Evolutionary conservation across 73 alveolate species (phyloP).

Genomic region (Paramecium sonneborni): DNA sequence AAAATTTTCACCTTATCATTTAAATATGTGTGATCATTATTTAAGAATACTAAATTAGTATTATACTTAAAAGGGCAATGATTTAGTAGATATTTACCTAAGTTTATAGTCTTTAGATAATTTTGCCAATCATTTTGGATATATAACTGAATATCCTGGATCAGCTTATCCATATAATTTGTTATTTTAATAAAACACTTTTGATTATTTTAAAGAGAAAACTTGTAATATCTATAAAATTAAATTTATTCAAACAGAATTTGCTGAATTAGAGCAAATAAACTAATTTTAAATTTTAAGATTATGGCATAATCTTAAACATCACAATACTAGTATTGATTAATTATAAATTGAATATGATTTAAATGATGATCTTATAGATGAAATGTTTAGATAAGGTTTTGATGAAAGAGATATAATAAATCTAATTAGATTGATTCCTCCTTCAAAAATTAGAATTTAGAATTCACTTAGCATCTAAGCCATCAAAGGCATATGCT

Average conservation of each 20-base stretch:
- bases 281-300: background rate
- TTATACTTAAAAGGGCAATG: background rate
- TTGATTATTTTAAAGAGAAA: background rate
- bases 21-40: background rate
- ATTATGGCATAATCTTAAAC: background rate
- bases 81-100: background rate
- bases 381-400: slow-evolving; percentile 29
- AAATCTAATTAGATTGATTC: background rate
- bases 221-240: background rate
- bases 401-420: background rate
- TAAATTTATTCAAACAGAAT: background rate
- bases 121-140: background rate
- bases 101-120: background rate
- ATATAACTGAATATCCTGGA: background rate
- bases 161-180: slow-evolving; percentile 30
- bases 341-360: background rate
- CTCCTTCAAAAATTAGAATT: slow-evolving; percentile 42
- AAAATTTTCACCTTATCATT: background rate
- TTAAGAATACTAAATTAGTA: slow-evolving; percentile 14
- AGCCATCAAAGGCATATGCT: background rate
- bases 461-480: background rate
- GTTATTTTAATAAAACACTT: background rate
- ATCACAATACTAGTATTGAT: background rate
- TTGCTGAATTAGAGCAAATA: background rate
- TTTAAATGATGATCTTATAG: slow-evolving; percentile 36